These are phyloP conservation scores for Entomortierella beljakovae DNA, from an alignment of 192 early-diverging fungal species.

Conservation along the genomic window DNA sequence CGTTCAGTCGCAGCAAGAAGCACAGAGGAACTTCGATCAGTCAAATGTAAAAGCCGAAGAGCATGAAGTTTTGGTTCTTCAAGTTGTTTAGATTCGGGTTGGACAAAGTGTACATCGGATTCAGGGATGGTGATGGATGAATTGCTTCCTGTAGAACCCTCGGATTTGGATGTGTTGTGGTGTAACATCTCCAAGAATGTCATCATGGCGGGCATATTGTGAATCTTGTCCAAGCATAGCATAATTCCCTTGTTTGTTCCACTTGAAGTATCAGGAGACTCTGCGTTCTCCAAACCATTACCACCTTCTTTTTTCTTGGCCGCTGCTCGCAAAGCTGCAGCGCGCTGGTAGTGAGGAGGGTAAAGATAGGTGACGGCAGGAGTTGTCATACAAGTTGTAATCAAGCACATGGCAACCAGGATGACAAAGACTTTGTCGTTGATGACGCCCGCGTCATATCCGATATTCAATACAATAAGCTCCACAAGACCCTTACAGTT, in stretches of 20 bases:
- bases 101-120: neutral
- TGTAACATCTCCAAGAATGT: slow-evolving; percentile 55
- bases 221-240: slow-evolving; percentile 56
- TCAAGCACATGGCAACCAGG: slow-evolving; percentile 68
- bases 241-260: slow-evolving; percentile 43
- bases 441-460: slow-evolving; percentile 86
- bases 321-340: slow-evolving; percentile 14
- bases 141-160: neutral
- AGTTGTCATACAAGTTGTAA: slow-evolving; percentile 90
- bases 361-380: slow-evolving; percentile 83
- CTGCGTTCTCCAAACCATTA: slow-evolving; percentile 9
- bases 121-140: slow-evolving; percentile 13
- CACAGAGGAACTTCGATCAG: slow-evolving; percentile 82
- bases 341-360: slow-evolving; percentile 71
- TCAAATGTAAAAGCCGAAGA: slow-evolving; percentile 81
- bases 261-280: neutral
- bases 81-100: neutral
- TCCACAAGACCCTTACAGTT: slow-evolving; percentile 97
- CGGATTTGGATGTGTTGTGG: neutral
- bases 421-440: slow-evolving; percentile 68
- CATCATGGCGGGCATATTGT: slow-evolving; percentile 59
- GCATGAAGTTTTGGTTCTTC: slow-evolving; percentile 63
- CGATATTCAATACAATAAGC: slow-evolving; percentile 95
- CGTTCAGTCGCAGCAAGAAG: slow-evolving; percentile 78
- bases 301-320: slow-evolving; percentile 16